These are phyloP conservation scores for Tetraselmis striata DNA, from an alignment of 139 green algal genomes.

Conservation along the genomic window DNA sequence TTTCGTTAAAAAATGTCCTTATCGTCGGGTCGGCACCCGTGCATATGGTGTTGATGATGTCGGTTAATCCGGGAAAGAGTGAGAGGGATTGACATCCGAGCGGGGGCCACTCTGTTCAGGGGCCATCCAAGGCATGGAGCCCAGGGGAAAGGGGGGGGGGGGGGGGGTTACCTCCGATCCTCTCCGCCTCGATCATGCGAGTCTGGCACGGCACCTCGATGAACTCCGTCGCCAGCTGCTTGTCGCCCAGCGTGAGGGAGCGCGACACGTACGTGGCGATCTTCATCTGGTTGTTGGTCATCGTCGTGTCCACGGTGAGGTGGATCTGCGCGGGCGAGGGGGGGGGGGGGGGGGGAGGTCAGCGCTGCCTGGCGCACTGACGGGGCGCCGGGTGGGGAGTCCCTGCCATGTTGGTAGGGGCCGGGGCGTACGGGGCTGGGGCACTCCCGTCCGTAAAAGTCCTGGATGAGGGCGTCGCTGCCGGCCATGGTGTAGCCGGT, in stretches of 20 bases:
- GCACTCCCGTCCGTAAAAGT: slow-evolving; percentile 76
- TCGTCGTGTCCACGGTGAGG: slow-evolving; percentile 75
- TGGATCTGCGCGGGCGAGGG: slow-evolving; percentile 56
- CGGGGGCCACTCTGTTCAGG: neutral
- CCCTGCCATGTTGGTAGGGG: no score
- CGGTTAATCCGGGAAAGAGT: neutral
- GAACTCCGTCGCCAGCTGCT: slow-evolving; percentile 79
- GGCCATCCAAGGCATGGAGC: slow-evolving; percentile 2
- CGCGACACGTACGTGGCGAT: slow-evolving; percentile 68
- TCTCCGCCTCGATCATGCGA: slow-evolving; percentile 66
- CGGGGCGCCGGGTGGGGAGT: no score
- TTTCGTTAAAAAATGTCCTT: no score
- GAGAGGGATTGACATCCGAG: neutral
- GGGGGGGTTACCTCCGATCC: slow-evolving; percentile 44
- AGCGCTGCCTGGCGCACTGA: no score
- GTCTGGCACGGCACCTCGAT: slow-evolving; percentile 76
- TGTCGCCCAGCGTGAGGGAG: slow-evolving; percentile 44
- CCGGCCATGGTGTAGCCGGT: slow-evolving; percentile 66
- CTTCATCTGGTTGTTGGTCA: slow-evolving; percentile 44
- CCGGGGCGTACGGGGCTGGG: slow-evolving; percentile 32
- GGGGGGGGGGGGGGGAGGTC: no score
- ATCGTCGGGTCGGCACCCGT: no score
- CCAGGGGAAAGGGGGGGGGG: neutral
- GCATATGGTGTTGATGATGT: slow-evolving; percentile 6
- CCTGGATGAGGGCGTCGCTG: slow-evolving; percentile 86